Base-by-base conservation (phyloP, 1,284 basidiomycete species). In the Meira nashicola region DNA sequence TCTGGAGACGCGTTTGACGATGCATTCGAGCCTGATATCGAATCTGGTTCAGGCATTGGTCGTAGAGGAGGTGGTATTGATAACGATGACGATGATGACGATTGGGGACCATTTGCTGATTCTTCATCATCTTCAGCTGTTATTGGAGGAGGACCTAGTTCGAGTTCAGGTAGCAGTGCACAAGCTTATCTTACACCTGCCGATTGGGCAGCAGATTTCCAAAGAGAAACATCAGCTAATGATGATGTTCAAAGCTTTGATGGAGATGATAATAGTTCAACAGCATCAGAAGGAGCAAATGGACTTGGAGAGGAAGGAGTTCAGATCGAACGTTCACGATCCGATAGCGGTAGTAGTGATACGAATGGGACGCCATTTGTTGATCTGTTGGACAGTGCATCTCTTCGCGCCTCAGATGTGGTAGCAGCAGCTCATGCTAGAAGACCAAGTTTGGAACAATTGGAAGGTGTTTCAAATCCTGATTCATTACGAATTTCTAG, bases 91-190 rank as follows among this genome's bases (percentile, higher is more conserved):
- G 65, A 70, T 5, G 71, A 76, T 44, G 71, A 74, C 58, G 74
- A 77, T 10, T 78, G 76, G 76, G 76, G 76, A 11, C 73, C 75
- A 9, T 77, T 77, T 54, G 65, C 74, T 4, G 75, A 75, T 47
- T 66, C 68, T 6, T 55, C 48, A 11, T 59, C 48, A 25, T 40
- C 19, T 12, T 23, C 48, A 9, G 46, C 44, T 2, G 50, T 51
- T 5, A 7, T 21, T 14, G 6, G 2, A 5, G 19, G 40, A 15
- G 50, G 51, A 7, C 57, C 39, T 25, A 14, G 5, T 12, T 25
- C 28, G 23, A 19, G 41, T 10, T 14, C 50, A 3, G 19, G 37
- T 4, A 46, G 55, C 39, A 56, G 54, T 47, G 60, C 51, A 21
- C 43, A 47, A 23, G 46, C 59, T 10, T 60, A 54, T 39, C 28